Base-by-base conservation (phyloP, 441 rosid genomes). In the Euphorbia celastroides region DNA sequence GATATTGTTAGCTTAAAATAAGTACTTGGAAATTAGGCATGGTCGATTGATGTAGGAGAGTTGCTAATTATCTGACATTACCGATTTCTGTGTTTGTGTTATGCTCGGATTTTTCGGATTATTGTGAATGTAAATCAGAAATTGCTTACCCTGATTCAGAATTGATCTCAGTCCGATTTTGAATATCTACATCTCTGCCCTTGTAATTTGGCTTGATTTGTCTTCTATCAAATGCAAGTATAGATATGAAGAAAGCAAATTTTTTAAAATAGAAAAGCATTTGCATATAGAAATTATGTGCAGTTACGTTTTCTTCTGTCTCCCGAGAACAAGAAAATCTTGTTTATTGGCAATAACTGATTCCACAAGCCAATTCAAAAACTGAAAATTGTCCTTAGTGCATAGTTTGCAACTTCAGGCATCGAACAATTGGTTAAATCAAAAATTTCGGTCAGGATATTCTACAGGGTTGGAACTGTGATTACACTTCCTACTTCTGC, bases 41-140 rank as follows among this genome's bases (percentile, higher is more conserved):
- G 5, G 7, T 36, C 12, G 58, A 23, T 52, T 58, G 56, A 66
- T 50, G 65, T 56, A 25, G 62, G 61, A 19, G 42, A 32, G 57
- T 60, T 71, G 62, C 70, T 70, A 63, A 57, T 73, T 64, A 66
- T 75, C 73, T 74, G 64, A 72, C 75, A 60, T 38, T 71, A 2
- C 27, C 22, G 31, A 41, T 19, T 69, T 50, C 30, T 52, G 19
- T 46, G 59, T 32, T 38, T n/a, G 32, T 8, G 10, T 22, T 20
- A 12, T 12, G n/a, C 5, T 48, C 7, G 5, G 2, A 16, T 48
- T 48, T 48, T 34, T 34, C 10, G 5, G 5, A 5, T 10, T 7
- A 19, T 48, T 48, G 52, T n/a, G 22, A 17, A 48, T 38, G 44
- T 38, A 38, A 38, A 46, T 46, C 20, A 0, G 52, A 8, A 46